These are phyloP conservation scores for Aspergillus sp. DNA, from an alignment of 2,329 filamentous ascomycete species.

Conservation along the genomic window DNA sequence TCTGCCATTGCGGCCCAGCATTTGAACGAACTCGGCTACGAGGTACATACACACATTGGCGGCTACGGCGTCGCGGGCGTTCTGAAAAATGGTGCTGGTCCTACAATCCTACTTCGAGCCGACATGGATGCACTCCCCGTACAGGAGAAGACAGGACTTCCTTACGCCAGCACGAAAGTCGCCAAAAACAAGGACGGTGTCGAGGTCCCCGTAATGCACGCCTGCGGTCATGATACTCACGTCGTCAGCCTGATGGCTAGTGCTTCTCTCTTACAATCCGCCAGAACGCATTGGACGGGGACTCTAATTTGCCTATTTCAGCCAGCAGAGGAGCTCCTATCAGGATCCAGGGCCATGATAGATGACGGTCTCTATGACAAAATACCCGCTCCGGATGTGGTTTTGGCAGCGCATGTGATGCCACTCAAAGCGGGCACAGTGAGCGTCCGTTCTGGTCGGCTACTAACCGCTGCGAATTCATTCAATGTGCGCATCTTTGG, in stretches of 20 bases:
- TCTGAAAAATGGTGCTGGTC: constrained; percentile 57
- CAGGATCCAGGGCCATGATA: constrained; percentile 62
- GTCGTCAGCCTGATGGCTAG: constrained; percentile 61
- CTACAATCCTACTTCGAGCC: constrained; percentile 60
- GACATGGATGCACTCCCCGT: constrained; percentile 66
- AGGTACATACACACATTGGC: constrained; percentile 57
- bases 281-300: constrained; percentile 55
- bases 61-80: constrained; percentile 61
- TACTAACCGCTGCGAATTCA: constrained; percentile 41
- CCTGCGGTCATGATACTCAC: constrained; percentile 69
- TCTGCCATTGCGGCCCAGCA: constrained; percentile 48
- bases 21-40: constrained; percentile 43
- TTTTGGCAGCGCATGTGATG: constrained; percentile 59
- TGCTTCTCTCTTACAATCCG: constrained; percentile 50
- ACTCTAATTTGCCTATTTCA: constrained; percentile 65
- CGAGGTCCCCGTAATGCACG: constrained; percentile 65
- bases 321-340: constrained; percentile 62
- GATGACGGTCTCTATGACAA: constrained; percentile 58
- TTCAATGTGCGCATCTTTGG: constrained; percentile 45
- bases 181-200: constrained; percentile 51
- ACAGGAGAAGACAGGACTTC: constrained; percentile 56
- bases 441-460: constrained; percentile 33
- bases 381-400: constrained; percentile 58
- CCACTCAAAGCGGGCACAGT: constrained; percentile 39
- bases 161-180: constrained; percentile 55